These are phyloP conservation scores for Nemania bipapillata DNA, from an alignment of 2,329 filamentous ascomycete species.

Conservation along the genomic window DNA sequence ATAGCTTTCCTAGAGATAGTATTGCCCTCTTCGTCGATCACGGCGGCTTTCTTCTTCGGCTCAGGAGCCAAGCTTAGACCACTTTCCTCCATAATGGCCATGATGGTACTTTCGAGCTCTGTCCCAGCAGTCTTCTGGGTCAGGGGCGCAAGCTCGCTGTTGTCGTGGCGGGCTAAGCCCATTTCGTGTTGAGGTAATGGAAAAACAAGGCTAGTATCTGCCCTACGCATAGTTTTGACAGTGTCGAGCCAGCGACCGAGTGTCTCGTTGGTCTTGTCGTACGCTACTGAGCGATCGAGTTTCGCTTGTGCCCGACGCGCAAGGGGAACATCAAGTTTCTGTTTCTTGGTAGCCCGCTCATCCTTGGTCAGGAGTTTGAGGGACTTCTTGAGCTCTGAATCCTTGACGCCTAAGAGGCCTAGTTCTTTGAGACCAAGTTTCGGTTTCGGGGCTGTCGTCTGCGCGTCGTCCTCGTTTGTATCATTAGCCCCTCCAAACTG, in stretches of 20 bases:
- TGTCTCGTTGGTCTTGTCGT: slow-evolving; percentile 90
- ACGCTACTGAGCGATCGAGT: slow-evolving; percentile 82
- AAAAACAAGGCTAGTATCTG: slow-evolving; percentile 84
- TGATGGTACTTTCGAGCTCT: slow-evolving; percentile 85
- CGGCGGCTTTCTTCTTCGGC: slow-evolving; percentile 69
- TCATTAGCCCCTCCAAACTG: slow-evolving; percentile 73
- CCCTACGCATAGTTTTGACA: slow-evolving; percentile 90
- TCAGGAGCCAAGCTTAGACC: slow-evolving; percentile 71
- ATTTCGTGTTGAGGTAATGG: slow-evolving; percentile 80
- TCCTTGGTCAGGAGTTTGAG: slow-evolving; percentile 78
- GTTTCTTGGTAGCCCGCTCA: slow-evolving; percentile 66
- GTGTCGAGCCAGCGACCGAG: slow-evolving; percentile 93
- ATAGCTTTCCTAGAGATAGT: slow-evolving; percentile 76
- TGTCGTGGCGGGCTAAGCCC: slow-evolving; percentile 66
- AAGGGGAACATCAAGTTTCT: slow-evolving; percentile 83
- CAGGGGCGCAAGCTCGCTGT: slow-evolving; percentile 72
- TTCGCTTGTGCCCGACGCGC: slow-evolving; percentile 87
- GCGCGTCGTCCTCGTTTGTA: slow-evolving; percentile 61
- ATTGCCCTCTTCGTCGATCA: slow-evolving; percentile 76
- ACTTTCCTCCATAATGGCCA: slow-evolving; percentile 89
- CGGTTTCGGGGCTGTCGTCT: slow-evolving; percentile 66
- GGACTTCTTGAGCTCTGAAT: slow-evolving; percentile 80
- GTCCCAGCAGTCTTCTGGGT: slow-evolving; percentile 74
- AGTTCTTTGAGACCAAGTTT: slow-evolving; percentile 82
- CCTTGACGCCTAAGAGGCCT: slow-evolving; percentile 74